Base-by-base conservation (phyloP, 2,329 filamentous ascomycete species). In the Penicillium rolfsii region DNA sequence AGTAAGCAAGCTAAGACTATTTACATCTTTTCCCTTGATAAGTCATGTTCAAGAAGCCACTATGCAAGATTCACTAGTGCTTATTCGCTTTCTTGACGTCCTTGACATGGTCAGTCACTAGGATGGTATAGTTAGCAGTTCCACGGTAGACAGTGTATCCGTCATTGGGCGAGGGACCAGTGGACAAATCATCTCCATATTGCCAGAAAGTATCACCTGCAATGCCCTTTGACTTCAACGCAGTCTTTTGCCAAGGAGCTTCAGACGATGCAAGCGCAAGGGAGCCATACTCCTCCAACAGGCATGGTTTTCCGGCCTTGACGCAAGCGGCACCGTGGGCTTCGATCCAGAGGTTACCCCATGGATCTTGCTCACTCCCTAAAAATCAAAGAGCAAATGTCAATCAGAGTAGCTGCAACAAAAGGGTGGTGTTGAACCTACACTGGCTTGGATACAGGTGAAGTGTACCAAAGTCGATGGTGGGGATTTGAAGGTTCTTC, bases 391-490 rank as follows among this genome's bases (percentile, higher is more conserved):
- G 3, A 40, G 16, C 12, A 16, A 2, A 5, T 12, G 50, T 53
- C 22, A 53, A 40, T 40, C 9, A 41, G 9, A 30, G 36, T n/a
- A 1, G 2, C 41, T 12, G 3, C 19, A n/a, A 4, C 1, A 11
- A 7, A n/a, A 28, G 3, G 16, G 7, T 22, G 45, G 22, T 26
- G 4, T 14, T 43, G 22, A 62, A 62, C 71, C 16, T 67, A 80
- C 82, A 84, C 57, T 73, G 73, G 30, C 72, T 70, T 0, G 82
- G 81, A 62, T 85, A 85, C 16, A 84, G 70, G 64, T 85, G 83
- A 66, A 84, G 81, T 2, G 81, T 83, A 14, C 80, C 84, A 68
- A 85, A 86, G 67, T 86, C 84, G 12, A 87, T 78, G 22, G 82
- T 83, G 8, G 78, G 71, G 52, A 87, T 83, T 30, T 75, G 78